These are phyloP conservation scores for Vanrija humicola DNA, from an alignment of 1,284 basidiomycete genomes.

Conservation along the genomic window DNA sequence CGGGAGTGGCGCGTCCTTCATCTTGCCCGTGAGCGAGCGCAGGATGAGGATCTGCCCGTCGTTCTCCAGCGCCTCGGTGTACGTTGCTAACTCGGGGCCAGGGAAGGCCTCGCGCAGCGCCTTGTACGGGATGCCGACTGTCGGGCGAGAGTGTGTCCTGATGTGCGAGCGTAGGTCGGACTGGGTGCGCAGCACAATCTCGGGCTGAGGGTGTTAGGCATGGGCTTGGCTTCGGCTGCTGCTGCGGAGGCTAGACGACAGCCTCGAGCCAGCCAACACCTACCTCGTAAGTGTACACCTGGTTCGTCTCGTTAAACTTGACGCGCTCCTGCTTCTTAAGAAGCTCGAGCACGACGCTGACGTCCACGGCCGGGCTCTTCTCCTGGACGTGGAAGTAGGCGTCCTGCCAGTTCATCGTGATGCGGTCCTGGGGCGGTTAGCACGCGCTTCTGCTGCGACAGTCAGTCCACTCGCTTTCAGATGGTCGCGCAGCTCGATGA, in stretches of 20 bases:
- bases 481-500: slow-evolving; percentile 27
- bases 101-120: slow-evolving; percentile 34
- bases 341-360: slow-evolving; percentile 30
- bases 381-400: slow-evolving; percentile 36
- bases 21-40: slow-evolving; percentile 33
- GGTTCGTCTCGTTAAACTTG: slow-evolving; percentile 39
- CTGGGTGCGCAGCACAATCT: slow-evolving; percentile 31
- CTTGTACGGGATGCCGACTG: slow-evolving; percentile 30
- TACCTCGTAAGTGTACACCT: slow-evolving; percentile 44
- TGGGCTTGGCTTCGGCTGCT: background rate
- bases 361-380: slow-evolving; percentile 28
- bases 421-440: slow-evolving; percentile 17
- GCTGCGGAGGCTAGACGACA: background rate
- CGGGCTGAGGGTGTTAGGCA: slow-evolving; percentile 27
- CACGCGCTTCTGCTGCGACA: background rate
- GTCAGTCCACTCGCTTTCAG: slow-evolving; percentile 22
- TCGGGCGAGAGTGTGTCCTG: slow-evolving; percentile 35
- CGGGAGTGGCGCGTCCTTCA: slow-evolving; percentile 39
- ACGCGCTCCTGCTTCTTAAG: slow-evolving; percentile 41
- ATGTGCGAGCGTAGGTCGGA: slow-evolving; percentile 39
- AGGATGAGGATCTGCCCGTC: slow-evolving; percentile 44
- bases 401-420: slow-evolving; percentile 31
- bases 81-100: slow-evolving; percentile 12
- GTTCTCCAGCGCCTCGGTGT: slow-evolving; percentile 32
- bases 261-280: slow-evolving; percentile 9